phyloP scores from a whole-genome alignment of 2,329 filamentous ascomycete species.

The Epichloe hybrida region DNA sequence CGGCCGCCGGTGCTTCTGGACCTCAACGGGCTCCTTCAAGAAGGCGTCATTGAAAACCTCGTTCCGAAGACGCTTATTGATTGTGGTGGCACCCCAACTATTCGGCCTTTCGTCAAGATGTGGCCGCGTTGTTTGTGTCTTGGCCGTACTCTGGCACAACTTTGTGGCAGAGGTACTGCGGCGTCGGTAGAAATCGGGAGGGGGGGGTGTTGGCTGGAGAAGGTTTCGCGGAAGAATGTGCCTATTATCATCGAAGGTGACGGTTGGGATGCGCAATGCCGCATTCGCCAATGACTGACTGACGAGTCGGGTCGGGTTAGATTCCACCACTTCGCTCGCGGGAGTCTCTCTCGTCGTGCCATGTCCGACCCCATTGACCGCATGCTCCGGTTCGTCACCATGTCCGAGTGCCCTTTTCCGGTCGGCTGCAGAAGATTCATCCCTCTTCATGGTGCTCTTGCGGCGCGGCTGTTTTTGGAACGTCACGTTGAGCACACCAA shows the following conservation, averaged over 20 bases:
- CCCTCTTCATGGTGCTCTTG: constrained; percentile 40
- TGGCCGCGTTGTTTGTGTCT: constrained; percentile 15
- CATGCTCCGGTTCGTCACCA: not conserved
- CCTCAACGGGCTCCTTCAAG: constrained; percentile 67
- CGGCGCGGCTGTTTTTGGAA: constrained; percentile 73
- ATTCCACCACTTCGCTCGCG: constrained; percentile 8
- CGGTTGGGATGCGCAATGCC: constrained; percentile 62
- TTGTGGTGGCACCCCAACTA: constrained; percentile 81
- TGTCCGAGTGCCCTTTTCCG: constrained; percentile 22
- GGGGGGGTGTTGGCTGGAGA: constrained; percentile 44
- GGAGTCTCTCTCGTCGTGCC: not conserved
- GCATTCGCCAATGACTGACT: constrained; percentile 63
- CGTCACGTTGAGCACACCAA: constrained; percentile 91
- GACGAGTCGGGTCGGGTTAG: constrained; percentile 29
- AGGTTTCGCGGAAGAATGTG: constrained; percentile 84
- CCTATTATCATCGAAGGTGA: constrained; percentile 85
- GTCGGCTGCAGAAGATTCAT: constrained; percentile 26
- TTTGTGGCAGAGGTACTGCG: constrained; percentile 20
- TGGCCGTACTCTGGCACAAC: constrained; percentile 6
- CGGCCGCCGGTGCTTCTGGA: constrained; percentile 61
- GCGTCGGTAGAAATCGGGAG: constrained; percentile 19
- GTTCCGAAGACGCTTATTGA: constrained; percentile 77
- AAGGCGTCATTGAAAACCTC: constrained; percentile 91
- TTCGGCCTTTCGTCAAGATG: constrained; percentile 43
- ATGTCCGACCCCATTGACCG: constrained; percentile 2